phyloP scores from a whole-genome alignment of 2,329 filamentous ascomycete genomes.

The Mariannaea elegans region DNA sequence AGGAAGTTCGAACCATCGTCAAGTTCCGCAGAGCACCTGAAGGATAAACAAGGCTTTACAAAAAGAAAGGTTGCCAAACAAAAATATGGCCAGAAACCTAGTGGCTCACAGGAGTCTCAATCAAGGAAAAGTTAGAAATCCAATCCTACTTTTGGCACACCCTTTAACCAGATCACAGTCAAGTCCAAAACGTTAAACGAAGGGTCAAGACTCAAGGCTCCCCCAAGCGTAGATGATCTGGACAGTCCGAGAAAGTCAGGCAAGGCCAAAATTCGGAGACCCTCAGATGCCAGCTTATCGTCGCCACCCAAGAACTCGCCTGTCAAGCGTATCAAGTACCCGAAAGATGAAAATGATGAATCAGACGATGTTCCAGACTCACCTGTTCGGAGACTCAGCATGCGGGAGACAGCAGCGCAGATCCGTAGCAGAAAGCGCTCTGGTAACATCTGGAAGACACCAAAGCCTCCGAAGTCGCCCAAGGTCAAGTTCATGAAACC shows the following conservation, averaged over 20 bases:
- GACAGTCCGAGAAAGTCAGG: constrained; percentile 26
- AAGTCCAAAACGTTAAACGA: constrained; percentile 18
- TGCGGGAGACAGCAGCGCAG: not conserved
- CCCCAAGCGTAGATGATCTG: constrained; percentile 24
- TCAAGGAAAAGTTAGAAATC: constrained; percentile 28
- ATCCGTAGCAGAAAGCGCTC: not conserved
- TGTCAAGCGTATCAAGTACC: constrained; percentile 9
- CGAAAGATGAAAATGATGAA: constrained; percentile 16
- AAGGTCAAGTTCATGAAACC: constrained; percentile 23
- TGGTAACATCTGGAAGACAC: not conserved
- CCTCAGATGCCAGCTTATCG: constrained; percentile 18
- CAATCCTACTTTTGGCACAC: not conserved
- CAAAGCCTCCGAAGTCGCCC: not conserved
- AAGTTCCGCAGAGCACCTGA: constrained; percentile 36
- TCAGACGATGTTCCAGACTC: not conserved
- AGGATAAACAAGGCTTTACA: constrained; percentile 36
- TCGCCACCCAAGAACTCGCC: constrained; percentile 23
- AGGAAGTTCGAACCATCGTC: constrained; percentile 4
- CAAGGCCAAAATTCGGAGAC: constrained; percentile 7
- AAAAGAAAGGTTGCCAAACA: constrained; percentile 26
- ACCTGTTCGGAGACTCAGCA: not conserved
- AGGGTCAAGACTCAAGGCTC: constrained; percentile 18
- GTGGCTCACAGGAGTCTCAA: constrained; percentile 36
- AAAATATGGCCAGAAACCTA: constrained; percentile 37
- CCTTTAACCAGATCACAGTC: constrained; percentile 10